Conservation (phyloP, 495 filamentous ascomycete genomes). For the Chaetomium fimeti region DNA sequence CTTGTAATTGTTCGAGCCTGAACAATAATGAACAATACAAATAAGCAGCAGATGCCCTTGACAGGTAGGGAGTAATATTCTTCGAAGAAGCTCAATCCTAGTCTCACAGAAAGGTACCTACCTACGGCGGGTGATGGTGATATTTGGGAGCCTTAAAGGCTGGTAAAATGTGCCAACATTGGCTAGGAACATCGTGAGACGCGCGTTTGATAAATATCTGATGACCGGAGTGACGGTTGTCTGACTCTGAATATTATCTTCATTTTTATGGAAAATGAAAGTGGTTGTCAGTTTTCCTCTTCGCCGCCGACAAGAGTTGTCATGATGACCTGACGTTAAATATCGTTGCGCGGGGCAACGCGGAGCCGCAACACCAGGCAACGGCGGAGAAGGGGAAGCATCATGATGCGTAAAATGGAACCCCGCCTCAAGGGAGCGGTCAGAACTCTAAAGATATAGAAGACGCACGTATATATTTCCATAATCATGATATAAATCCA, state of each 20-base stretch:
- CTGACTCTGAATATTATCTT: not conserved
- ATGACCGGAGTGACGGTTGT: not conserved
- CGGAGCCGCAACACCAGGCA: constrained; percentile 6
- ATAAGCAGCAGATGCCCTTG: not conserved
- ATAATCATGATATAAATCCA: constrained; percentile 14
- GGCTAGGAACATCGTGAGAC: not conserved
- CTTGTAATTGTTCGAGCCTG: not conserved
- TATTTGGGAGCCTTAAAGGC: not conserved
- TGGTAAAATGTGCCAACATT: not conserved
- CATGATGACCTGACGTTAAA: not conserved
- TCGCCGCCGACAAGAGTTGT: not conserved
- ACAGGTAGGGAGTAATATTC: not conserved
- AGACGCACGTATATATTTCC: not conserved
- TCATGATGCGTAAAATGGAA: not conserved
- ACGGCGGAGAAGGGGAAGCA: not conserved
- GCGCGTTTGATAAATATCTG: not conserved
- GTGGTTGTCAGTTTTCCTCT: not conserved
- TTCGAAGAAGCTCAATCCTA: not conserved
- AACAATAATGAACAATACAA: not conserved
- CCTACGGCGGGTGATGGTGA: not conserved
- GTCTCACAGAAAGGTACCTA: not conserved
- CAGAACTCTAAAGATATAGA: too few relatives aligned
- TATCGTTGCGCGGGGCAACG: constrained; percentile 9
- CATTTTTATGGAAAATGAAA: not conserved
- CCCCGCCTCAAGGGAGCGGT: too few relatives aligned